Conservation (phyloP, 2,329 filamentous ascomycete genomes). For the Aquanectria penicillioides region DNA sequence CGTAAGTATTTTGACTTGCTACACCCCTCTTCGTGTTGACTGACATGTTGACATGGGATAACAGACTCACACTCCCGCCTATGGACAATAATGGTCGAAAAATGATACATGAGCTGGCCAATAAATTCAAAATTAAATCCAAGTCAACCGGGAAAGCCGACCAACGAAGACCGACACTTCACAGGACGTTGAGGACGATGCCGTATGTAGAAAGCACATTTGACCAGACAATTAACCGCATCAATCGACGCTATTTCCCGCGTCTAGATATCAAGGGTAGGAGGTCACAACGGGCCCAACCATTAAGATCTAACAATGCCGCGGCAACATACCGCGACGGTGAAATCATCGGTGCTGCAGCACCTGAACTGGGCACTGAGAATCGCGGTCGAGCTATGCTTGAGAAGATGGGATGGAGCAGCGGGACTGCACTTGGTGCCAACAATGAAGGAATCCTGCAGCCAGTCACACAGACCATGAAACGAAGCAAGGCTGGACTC, state of each 20-base stretch:
- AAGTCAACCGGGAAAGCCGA: conserved; percentile 81
- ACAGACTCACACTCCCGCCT: conserved; percentile 80
- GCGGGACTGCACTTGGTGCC: conserved; percentile 81
- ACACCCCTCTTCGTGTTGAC: not conserved
- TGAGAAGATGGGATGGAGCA: conserved; percentile 97
- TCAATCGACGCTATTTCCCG: conserved; percentile 65
- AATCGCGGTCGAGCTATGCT: conserved; percentile 89
- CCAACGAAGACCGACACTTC: conserved; percentile 79
- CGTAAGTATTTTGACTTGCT: conserved; percentile 57
- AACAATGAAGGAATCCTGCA: conserved; percentile 91
- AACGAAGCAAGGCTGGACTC: conserved; percentile 84
- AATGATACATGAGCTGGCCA: conserved; percentile 81
- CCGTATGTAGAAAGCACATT: conserved; percentile 68
- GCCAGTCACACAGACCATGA: conserved; percentile 87
- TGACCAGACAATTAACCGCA: conserved; percentile 44
- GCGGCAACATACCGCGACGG: conserved; percentile 76
- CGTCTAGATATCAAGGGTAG: conserved; percentile 57
- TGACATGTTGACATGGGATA: too few species aligned
- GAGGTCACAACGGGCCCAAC: conserved; percentile 44
- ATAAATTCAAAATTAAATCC: conserved; percentile 80
- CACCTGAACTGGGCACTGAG: conserved; percentile 82
- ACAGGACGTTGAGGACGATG: conserved; percentile 75
- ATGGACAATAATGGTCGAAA: conserved; percentile 85
- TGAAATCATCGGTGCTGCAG: conserved; percentile 85
- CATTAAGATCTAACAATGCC: conserved; percentile 28